Conservation (phyloP, 768 basidiomycete genomes). For the Hydnomerulius pinastri region DNA sequence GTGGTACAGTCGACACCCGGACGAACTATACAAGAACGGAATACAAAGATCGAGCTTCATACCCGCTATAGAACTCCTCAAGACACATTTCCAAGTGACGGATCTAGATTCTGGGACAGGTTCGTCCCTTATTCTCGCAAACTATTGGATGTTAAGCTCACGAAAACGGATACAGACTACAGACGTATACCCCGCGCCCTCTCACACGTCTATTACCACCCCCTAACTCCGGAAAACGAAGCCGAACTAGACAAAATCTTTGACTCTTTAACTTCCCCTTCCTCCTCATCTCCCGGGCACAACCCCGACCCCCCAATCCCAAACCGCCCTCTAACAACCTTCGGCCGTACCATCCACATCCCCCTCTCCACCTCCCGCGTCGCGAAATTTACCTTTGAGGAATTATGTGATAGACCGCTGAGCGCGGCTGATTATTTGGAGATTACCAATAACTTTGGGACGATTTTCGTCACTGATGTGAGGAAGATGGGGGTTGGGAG, state of each 20-base stretch:
- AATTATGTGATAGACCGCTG: constrained; percentile 86
- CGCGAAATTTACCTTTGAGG: constrained; percentile 83
- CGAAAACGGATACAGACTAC: constrained; percentile 66
- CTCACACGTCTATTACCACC: constrained; percentile 92
- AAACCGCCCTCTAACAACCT: constrained; percentile 74
- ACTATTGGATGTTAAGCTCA: constrained; percentile 2
- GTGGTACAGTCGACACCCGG: constrained; percentile 84
- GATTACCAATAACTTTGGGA: constrained; percentile 84
- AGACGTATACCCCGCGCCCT: constrained; percentile 89
- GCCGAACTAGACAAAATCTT: constrained; percentile 86
- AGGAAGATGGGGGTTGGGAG: constrained; percentile 84
- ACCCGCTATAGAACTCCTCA: constrained; percentile 92
- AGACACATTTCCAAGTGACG: constrained; percentile 81
- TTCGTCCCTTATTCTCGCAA: constrained; percentile 30
- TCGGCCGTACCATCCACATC: constrained; percentile 83
- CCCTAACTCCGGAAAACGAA: constrained; percentile 64
- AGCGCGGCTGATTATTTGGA: constrained; percentile 97
- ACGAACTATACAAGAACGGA: constrained; percentile 97
- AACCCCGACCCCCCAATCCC: constrained; percentile 51
- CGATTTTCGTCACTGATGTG: constrained; percentile 85
- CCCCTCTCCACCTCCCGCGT: constrained; percentile 79
- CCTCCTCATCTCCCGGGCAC: constrained; percentile 40
- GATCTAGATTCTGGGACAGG: constrained; percentile 97
- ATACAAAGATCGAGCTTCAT: constrained; percentile 95
- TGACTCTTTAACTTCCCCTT: constrained; percentile 57